These are phyloP conservation scores for Xylariaceae sp. DNA, from an alignment of 2,329 filamentous ascomycete genomes.

Conservation along the genomic window DNA sequence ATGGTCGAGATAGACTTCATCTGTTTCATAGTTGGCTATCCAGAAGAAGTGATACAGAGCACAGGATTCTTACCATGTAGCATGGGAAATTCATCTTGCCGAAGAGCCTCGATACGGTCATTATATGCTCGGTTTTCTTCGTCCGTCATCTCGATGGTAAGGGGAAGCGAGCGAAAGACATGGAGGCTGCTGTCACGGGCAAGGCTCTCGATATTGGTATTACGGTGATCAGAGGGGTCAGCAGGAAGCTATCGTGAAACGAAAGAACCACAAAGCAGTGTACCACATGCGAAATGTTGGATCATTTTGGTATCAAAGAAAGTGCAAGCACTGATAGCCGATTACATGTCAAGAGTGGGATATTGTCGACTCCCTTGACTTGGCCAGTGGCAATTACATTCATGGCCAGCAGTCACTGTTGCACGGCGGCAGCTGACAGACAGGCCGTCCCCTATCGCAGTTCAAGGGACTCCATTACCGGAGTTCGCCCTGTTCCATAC, in stretches of 20 bases:
- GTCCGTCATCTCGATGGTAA: conserved; percentile 25
- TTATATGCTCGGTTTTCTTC: conserved; percentile 45
- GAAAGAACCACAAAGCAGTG: no score
- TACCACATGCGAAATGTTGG: no score
- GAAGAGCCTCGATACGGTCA: conserved; percentile 51
- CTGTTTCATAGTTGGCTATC: conserved; percentile 37
- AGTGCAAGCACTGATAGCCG: not conserved
- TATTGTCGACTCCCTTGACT: not conserved
- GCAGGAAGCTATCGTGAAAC: no score
- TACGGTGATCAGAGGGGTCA: no score
- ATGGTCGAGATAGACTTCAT: conserved; percentile 83
- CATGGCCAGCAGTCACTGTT: no score
- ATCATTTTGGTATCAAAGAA: no score
- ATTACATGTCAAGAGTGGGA: not conserved
- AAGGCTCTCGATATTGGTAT: no score
- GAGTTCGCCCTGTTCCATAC: conserved; percentile 16
- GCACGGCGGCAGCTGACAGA: no score
- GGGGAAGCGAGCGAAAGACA: conserved; percentile 10
- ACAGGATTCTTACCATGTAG: conserved; percentile 44
- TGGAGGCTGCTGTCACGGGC: conserved; percentile 10
- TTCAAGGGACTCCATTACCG: conserved; percentile 2
- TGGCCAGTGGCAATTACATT: not conserved
- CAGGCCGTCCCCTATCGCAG: not conserved
- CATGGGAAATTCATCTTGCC: conserved; percentile 64
- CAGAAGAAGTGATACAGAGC: no score